Conservation (phyloP, 768 basidiomycete genomes). For the Trametopsis cervina region DNA sequence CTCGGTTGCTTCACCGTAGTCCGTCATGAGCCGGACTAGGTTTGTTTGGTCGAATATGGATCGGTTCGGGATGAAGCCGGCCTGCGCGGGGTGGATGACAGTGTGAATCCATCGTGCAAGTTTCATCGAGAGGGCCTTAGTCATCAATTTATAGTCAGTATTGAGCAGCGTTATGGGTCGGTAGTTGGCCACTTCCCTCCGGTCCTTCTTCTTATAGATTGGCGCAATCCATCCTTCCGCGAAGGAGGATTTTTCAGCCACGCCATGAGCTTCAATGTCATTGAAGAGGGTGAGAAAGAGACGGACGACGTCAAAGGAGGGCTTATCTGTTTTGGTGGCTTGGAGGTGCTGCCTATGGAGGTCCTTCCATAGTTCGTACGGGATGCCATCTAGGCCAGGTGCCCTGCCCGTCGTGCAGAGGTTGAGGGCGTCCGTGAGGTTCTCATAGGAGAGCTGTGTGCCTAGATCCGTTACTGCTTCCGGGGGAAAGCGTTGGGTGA, state of each 20-base stretch:
- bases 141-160: conserved; percentile 17
- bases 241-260: background rate
- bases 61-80: conserved; percentile 13
- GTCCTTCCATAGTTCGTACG: conserved; percentile 6
- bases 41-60: conserved; percentile 14
- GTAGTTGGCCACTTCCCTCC: conserved; percentile 13
- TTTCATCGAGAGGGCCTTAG: conserved; percentile 7
- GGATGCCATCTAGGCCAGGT: conserved; percentile 4
- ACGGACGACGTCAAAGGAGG: background rate
- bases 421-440: background rate
- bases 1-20: conserved; percentile 11
- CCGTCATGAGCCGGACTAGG: conserved; percentile 7
- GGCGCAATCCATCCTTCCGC: conserved; percentile 13
- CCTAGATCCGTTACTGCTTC: background rate
- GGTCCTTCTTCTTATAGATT: conserved; percentile 15
- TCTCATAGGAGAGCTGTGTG: background rate
- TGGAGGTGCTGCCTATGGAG: background rate
- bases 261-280: conserved; percentile 1
- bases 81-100: conserved; percentile 14
- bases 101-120: conserved; percentile 1
- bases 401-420: background rate
- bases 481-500: no score
- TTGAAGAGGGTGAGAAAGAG: background rate
- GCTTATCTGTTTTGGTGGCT: background rate
- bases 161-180: conserved; percentile 19